Conservation (phyloP, 2,329 filamentous ascomycete species). For the Pestalotiopsis sp. region DNA sequence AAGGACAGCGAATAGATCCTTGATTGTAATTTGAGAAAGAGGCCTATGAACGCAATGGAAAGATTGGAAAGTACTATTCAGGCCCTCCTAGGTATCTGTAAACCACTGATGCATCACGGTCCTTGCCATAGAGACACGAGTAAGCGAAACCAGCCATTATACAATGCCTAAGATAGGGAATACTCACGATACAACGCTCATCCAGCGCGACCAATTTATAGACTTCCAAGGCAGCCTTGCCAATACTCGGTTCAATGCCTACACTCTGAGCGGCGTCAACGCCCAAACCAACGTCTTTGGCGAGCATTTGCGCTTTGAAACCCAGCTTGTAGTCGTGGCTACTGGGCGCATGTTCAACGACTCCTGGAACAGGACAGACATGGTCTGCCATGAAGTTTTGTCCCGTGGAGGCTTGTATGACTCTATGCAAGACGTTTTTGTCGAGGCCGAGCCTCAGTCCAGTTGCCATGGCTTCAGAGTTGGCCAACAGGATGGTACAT, state of each 20-base stretch:
- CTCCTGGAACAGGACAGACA: neutral
- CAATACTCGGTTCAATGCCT: neutral
- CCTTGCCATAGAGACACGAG: neutral
- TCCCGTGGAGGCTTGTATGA: slow-evolving; percentile 1
- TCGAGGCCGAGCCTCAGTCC: neutral
- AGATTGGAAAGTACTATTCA: neutral
- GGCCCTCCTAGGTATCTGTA: neutral
- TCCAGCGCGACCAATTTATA: neutral
- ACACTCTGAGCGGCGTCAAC: neutral
- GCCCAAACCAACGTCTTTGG: neutral
- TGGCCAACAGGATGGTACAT: neutral
- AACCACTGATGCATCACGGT: neutral
- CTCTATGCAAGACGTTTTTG: slow-evolving; percentile 1
- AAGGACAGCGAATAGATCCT: neutral
- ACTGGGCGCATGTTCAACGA: slow-evolving; percentile 4
- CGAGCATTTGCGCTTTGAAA: slow-evolving; percentile 5
- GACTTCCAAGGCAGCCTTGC: neutral
- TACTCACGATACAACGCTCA: slow-evolving; percentile 6
- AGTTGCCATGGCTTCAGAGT: slow-evolving; percentile 6
- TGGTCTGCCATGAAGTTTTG: slow-evolving; percentile 5
- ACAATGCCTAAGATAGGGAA: neutral
- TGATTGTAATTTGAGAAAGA: neutral
- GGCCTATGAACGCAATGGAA: too few relatives aligned
- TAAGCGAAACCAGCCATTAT: neutral
- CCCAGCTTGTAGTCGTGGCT: slow-evolving; percentile 2